phyloP scores from a whole-genome alignment of 208 protist species.

The Crithidia fasciculata region DNA sequence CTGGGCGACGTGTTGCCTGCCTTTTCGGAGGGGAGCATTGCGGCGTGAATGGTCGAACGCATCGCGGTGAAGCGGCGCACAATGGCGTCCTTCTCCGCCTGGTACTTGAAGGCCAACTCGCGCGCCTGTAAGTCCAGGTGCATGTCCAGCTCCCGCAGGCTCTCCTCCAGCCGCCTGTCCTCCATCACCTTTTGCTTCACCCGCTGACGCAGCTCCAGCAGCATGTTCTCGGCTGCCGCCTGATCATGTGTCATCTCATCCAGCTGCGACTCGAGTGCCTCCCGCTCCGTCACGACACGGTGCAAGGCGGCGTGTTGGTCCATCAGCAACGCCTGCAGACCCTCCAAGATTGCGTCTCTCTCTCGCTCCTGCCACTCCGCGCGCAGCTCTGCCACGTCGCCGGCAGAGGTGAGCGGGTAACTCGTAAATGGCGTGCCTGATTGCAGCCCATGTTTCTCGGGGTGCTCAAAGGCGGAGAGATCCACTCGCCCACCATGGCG shows the following conservation, averaged over 20 bases:
- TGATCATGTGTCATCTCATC: constrained; percentile 69
- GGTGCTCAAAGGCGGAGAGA: constrained; percentile 12
- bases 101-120: constrained; percentile 84
- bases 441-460: background rate
- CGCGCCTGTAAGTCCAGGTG: constrained; percentile 84
- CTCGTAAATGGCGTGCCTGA: background rate
- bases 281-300: constrained; percentile 40
- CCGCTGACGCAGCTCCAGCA: constrained; percentile 73
- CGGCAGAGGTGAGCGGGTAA: background rate
- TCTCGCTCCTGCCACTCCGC: constrained; percentile 21
- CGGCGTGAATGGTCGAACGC: constrained; percentile 56
- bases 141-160: constrained; percentile 61
- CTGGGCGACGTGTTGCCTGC: background rate
- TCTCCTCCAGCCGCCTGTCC: constrained; percentile 74
- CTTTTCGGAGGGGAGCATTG: constrained; percentile 41
- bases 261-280: constrained; percentile 51
- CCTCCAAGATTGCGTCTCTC: constrained; percentile 29
- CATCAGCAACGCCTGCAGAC: constrained; percentile 39
- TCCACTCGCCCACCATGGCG: constrained; percentile 49
- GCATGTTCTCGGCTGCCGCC: constrained; percentile 48
- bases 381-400: constrained; percentile 1
- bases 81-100: constrained; percentile 81
- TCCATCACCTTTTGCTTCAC: constrained; percentile 83
- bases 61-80: constrained; percentile 72
- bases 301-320: constrained; percentile 3